A percentile compares a stretch with the other conserved stretches of the same genome.
phyloP scores from a whole-genome alignment of 2,329 filamentous ascomycete genomes.

The Penicillium sclerotiorum region DNA sequence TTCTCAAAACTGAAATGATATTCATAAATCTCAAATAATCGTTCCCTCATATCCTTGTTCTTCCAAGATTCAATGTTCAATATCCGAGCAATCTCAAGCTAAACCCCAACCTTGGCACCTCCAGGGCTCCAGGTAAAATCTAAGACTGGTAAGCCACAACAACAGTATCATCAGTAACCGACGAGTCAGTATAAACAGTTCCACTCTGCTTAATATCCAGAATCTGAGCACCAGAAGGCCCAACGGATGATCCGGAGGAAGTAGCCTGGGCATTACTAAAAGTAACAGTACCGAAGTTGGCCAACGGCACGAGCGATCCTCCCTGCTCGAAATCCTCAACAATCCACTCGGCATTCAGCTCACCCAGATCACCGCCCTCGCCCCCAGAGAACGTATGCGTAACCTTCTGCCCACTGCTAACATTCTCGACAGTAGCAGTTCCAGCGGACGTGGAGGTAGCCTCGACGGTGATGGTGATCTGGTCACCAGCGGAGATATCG shows the following conservation, averaged over 20 bases:
- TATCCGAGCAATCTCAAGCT: too few species aligned
- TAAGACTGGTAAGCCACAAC: not conserved
- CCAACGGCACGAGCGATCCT: conserved; percentile 45
- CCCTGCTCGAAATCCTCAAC: conserved; percentile 54
- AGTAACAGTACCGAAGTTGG: conserved; percentile 51
- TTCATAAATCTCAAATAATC: too few species aligned
- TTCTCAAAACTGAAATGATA: too few species aligned
- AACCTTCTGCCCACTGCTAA: conserved; percentile 53
- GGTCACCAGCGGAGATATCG: conserved; percentile 46
- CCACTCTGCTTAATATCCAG: conserved; percentile 49
- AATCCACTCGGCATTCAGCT: conserved; percentile 64
- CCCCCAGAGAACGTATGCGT: conserved; percentile 52
- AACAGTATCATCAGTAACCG: conserved; percentile 11
- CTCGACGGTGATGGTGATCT: conserved; percentile 45
- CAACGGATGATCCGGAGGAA: conserved; percentile 29
- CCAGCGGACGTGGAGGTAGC: conserved; percentile 47
- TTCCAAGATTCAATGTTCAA: too few species aligned
- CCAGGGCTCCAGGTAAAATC: not conserved
- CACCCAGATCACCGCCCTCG: conserved; percentile 46
- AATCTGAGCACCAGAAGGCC: conserved; percentile 42
- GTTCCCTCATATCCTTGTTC: too few species aligned
- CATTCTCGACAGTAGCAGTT: conserved; percentile 52
- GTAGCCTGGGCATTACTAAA: conserved; percentile 46
- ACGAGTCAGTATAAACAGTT: conserved; percentile 35
- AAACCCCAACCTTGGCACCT: not conserved